Evolutionary conservation across 2,329 filamentous ascomycete genomes (phyloP).

Genomic region (Simplicillium aogashimaense): DNA sequence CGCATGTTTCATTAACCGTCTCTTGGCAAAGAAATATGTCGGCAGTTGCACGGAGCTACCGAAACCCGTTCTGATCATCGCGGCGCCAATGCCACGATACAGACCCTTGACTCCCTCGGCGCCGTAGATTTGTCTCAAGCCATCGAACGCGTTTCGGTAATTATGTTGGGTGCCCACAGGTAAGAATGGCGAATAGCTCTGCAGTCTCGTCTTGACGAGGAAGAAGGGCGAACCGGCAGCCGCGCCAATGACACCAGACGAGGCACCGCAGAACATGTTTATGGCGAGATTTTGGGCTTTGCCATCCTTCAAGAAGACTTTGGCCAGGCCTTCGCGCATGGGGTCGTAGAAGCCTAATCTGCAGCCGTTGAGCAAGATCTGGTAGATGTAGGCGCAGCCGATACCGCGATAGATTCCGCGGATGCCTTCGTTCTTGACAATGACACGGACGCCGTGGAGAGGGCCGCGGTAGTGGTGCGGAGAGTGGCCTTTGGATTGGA

Average conservation of each 20-base stretch:
- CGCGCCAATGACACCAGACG: constrained; percentile 82
- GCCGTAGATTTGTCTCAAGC: constrained; percentile 67
- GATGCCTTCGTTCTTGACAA: constrained; percentile 81
- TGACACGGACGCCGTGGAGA: constrained; percentile 82
- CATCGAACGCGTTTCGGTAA: constrained; percentile 80
- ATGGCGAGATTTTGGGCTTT: constrained; percentile 75
- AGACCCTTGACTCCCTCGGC: constrained; percentile 70
- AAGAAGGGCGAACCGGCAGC: constrained; percentile 95
- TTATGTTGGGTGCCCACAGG: constrained; percentile 95
- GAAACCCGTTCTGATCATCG: constrained; percentile 93
- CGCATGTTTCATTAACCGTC: constrained; percentile 68
- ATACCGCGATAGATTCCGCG: constrained; percentile 81
- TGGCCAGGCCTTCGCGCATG: constrained; percentile 63
- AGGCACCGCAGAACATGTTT: constrained; percentile 88
- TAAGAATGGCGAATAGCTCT: constrained; percentile 85
- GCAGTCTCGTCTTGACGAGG: constrained; percentile 90
- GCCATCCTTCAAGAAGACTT: constrained; percentile 59
- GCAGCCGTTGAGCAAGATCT: constrained; percentile 92
- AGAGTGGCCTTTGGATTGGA: constrained; percentile 77
- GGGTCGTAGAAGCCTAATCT: constrained; percentile 97
- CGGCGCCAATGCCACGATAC: constrained; percentile 83
- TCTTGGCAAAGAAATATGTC: constrained; percentile 96
- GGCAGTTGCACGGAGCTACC: constrained; percentile 93
- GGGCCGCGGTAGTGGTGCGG: constrained; percentile 85
- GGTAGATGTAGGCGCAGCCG: constrained; percentile 89